phyloP scores from a whole-genome alignment of 768 basidiomycete genomes.

The Gloeopeniophorella convolvens region DNA sequence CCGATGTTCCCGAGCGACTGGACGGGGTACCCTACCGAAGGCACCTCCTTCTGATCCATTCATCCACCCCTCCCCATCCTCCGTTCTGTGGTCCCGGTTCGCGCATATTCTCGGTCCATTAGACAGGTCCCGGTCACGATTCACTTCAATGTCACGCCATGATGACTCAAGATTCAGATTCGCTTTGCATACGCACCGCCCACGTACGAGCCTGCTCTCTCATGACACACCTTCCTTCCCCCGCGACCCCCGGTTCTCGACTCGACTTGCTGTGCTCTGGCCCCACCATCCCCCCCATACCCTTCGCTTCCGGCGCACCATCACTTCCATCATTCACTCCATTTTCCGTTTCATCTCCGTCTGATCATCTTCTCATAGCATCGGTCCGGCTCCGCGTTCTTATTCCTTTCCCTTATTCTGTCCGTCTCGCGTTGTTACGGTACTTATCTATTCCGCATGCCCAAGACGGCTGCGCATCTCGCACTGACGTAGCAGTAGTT shows the following conservation, averaged over 20 bases:
- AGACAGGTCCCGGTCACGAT: no score
- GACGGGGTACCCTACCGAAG: slow-evolving; percentile 21
- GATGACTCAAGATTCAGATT: no score
- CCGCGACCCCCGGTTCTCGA: no score
- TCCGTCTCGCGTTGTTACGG: neutral
- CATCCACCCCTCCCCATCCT: no score
- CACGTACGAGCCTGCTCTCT: no score
- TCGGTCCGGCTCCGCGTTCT: no score
- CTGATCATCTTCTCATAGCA: slow-evolving; percentile 9
- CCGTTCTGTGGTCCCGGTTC: no score
- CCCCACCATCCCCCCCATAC: neutral
- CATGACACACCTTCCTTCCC: no score
- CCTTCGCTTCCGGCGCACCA: neutral
- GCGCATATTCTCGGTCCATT: no score
- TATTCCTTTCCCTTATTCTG: slow-evolving; percentile 17
- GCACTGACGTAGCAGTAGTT: neutral
- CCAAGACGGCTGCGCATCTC: neutral
- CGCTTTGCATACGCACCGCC: no score
- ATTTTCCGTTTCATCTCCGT: slow-evolving; percentile 2
- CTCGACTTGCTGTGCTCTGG: neutral
- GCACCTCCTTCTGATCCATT: no score
- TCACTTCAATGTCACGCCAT: no score
- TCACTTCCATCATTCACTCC: neutral
- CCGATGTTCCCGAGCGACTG: slow-evolving; percentile 33
- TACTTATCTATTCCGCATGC: neutral